Evolutionary conservation across 2,329 filamentous ascomycete species (phyloP), one percentile per base, ranked within the genome.

Genomic region (Alternaria gaisen): DNA sequence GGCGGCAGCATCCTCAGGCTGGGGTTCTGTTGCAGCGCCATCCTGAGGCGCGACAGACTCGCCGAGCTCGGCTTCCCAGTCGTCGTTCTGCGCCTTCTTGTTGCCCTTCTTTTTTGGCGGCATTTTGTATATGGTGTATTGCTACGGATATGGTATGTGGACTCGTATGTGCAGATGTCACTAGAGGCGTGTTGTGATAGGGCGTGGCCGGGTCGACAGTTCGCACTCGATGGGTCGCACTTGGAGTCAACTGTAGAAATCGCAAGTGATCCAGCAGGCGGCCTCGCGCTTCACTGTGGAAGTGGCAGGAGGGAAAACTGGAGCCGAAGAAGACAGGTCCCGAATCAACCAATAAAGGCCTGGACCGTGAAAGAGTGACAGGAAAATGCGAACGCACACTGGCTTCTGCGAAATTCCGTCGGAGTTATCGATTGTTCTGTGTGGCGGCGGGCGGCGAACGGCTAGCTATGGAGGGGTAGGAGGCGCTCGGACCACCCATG

Each of bases 11-110:
- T 75, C 69, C 12, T 75, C 72, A 24, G 67, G 54, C 43, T 68
- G 65, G 58, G 70, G 43, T 50, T 71, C 73, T 50, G 66, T 61
- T 47, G 64, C 82, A 52, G 81, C 82, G 41, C 81, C 80, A 62
- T 86, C 82, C 56, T 85, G 83, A 8, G 91, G 88, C 66, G 87
- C 87, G 74, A 89, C 85, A 63, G 85, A 83, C 83, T 97, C 94
- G 74, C 93, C 94, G 56, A 97, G 85, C 66, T 97, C 93, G 57
- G 91, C 89, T 80, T 98, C 95, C 94, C 94, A 97, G 85, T 97
- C 93, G 77, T 97, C 93, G 75, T 97, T 92, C 77, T 91, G 88
- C 79, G 88, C 90, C 80, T 89, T 90, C 85, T 94, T 96, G 82
- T 90, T 91, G 79, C 90, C 91, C 87, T 97, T 97, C 86, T 95